Percentiles rank a stretch among this genome's conserved stretches.
phyloP scores from a whole-genome alignment of 1,139 yeast species.

The Magnusiomyces tetraspermus region DNA sequence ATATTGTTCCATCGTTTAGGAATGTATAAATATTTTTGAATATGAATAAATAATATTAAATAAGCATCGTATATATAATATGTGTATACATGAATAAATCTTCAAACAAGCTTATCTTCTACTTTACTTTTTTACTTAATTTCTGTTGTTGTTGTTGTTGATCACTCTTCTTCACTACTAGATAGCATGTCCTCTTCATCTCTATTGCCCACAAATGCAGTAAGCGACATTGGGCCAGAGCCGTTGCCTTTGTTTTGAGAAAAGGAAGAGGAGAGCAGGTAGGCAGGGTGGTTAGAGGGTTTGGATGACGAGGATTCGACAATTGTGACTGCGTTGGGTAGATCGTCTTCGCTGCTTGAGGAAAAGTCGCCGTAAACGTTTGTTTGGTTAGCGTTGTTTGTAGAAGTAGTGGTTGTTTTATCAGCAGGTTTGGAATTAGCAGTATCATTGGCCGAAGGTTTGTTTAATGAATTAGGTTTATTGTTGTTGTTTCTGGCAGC shows the following conservation, averaged over 20 bases:
- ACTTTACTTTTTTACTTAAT: too few species aligned
- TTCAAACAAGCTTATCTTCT: too few species aligned
- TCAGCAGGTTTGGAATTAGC: background rate
- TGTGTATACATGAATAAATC: too few species aligned
- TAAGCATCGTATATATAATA: too few species aligned
- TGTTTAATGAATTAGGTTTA: background rate
- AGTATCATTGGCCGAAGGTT: background rate
- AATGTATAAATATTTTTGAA: too few species aligned
- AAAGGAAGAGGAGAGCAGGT: background rate
- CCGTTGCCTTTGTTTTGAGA: background rate
- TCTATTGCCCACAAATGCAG: background rate
- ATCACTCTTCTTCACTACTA: conserved; percentile 1
- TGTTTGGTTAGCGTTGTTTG: background rate
- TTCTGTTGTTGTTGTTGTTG: too few species aligned
- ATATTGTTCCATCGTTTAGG: too few species aligned
- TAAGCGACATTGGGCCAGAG: background rate
- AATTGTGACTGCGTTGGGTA: conserved; percentile 1
- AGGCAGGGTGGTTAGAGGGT: background rate
- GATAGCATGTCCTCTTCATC: conserved; percentile 2
- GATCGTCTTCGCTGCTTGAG: background rate
- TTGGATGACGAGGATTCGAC: background rate
- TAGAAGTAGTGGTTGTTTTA: background rate
- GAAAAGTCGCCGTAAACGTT: background rate
- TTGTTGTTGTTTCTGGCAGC: too few species aligned
- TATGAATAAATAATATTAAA: too few species aligned